These are phyloP conservation scores for Botryosphaeria dothidea DNA, from an alignment of 2,329 filamentous ascomycete genomes.

Conservation along the genomic window DNA sequence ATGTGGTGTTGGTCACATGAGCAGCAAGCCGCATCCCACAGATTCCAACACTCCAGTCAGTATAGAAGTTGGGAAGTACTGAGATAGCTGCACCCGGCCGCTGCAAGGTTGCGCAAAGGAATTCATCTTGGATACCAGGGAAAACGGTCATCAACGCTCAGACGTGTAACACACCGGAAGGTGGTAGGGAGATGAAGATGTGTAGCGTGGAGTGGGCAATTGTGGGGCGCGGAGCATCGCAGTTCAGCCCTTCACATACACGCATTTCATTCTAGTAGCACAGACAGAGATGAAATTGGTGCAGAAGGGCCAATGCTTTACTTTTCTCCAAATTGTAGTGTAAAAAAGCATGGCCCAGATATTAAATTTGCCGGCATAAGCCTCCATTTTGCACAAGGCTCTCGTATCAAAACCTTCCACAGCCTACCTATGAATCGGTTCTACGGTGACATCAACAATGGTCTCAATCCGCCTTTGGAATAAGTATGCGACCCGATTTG, in stretches of 20 bases:
- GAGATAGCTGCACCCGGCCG: neutral
- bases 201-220: neutral
- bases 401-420: too few species aligned
- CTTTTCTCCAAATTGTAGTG: too few species aligned
- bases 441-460: too few species aligned
- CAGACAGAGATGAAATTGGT: neutral
- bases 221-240: neutral
- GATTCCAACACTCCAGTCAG: neutral
- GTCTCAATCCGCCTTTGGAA: too few species aligned
- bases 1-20: neutral
- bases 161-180: neutral
- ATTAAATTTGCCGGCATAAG: too few species aligned
- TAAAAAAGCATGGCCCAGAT: too few species aligned
- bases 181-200: neutral
- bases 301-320: neutral
- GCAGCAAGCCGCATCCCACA: neutral
- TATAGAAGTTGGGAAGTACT: neutral
- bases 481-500: too few species aligned
- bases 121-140: neutral
- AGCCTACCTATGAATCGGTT: too few species aligned
- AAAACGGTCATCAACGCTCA: neutral
- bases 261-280: neutral
- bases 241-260: neutral
- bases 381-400: too few species aligned
- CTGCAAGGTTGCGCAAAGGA: neutral